Evolutionary conservation across 2,329 filamentous ascomycete species (phyloP).

Genomic region (Leptoxyphium fumago): DNA sequence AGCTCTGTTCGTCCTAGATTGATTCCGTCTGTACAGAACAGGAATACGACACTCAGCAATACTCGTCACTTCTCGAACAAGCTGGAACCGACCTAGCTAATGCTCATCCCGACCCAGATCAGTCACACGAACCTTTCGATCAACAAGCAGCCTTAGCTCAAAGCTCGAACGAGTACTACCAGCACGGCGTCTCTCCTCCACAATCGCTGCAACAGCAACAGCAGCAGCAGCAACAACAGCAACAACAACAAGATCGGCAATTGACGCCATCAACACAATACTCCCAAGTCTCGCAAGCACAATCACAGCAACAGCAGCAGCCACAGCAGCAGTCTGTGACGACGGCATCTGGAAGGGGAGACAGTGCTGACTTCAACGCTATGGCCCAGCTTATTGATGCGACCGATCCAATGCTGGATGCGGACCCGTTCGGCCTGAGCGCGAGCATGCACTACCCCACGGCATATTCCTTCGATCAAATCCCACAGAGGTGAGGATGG

Average conservation of each 20-base stretch:
- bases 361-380: conserved; percentile 22
- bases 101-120: conserved; percentile 8
- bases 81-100: conserved; percentile 23
- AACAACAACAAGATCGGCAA: not conserved
- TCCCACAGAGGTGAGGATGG: conserved; percentile 3
- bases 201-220: conserved; percentile 1
- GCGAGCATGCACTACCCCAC: conserved; percentile 92
- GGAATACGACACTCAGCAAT: conserved; percentile 70
- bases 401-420: conserved; percentile 79
- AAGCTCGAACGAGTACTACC: conserved; percentile 17
- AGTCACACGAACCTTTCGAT: conserved; percentile 5
- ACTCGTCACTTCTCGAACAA: conserved; percentile 57
- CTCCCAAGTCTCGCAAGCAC: not conserved
- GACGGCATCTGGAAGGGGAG: not conserved
- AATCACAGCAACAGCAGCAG: conserved; percentile 4
- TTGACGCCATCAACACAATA: not conserved
- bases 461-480: conserved; percentile 52
- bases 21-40: conserved; percentile 66
- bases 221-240: conserved; percentile 2
- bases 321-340: conserved; percentile 1
- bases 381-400: conserved; percentile 45
- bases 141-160: conserved; percentile 6
- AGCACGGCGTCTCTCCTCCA: conserved; percentile 1
- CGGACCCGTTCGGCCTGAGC: conserved; percentile 83
- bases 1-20: conserved; percentile 54